These are phyloP conservation scores for Bipolaris sorokiniana DNA, from an alignment of 2,329 filamentous ascomycete species.

Conservation along the genomic window DNA sequence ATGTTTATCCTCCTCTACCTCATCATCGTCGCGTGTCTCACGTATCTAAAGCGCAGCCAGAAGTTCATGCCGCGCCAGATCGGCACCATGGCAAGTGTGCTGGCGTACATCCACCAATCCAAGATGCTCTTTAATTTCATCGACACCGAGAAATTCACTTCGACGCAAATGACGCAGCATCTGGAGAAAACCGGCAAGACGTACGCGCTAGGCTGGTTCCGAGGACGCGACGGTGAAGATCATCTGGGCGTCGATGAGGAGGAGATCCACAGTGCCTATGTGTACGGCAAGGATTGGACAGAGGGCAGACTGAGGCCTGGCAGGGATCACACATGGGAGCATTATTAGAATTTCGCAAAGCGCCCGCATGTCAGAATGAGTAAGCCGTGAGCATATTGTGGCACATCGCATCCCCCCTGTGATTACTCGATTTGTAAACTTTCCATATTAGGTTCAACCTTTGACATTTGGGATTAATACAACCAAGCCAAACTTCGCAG, in stretches of 20 bases:
- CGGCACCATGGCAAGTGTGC: constrained; percentile 75
- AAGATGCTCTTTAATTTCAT: constrained; percentile 81
- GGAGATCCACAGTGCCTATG: constrained; percentile 69
- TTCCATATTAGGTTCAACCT: neutral
- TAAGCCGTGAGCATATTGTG: neutral
- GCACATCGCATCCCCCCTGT: neutral
- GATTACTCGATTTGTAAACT: neutral
- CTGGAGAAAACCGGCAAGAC: constrained; percentile 67
- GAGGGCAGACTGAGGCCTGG: constrained; percentile 42
- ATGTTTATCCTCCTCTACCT: constrained; percentile 71
- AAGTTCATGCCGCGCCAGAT: constrained; percentile 79
- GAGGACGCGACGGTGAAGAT: constrained; percentile 71
- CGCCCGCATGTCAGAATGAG: neutral
- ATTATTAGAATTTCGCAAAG: constrained; percentile 18
- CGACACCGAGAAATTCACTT: constrained; percentile 68
- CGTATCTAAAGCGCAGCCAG: constrained; percentile 67
- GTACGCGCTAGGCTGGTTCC: constrained; percentile 80
- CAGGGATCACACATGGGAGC: constrained; percentile 35
- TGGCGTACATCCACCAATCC: constrained; percentile 80
- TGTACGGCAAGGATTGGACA: constrained; percentile 61
- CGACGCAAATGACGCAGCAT: constrained; percentile 65
- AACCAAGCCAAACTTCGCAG: neutral
- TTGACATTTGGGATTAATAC: neutral
- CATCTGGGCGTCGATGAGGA: constrained; percentile 82
- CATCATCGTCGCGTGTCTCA: constrained; percentile 62